These are phyloP conservation scores for Apostasia ramifera DNA, from an alignment of 106 monocot genomes.

Conservation along the genomic window DNA sequence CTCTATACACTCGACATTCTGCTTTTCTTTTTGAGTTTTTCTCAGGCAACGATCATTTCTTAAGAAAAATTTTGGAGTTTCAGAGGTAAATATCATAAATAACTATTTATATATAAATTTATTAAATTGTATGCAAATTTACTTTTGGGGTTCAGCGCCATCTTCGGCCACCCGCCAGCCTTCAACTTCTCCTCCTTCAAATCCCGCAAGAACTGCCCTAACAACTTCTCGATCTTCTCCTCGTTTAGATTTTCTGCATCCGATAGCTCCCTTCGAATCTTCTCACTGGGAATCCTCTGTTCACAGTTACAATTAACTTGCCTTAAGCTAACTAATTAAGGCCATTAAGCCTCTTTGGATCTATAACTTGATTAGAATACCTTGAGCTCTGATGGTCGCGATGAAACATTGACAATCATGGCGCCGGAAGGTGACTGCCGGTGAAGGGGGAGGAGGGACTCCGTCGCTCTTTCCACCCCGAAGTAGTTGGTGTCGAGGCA, in stretches of 20 bases:
- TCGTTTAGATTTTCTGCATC: conserved; percentile 24
- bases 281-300: conserved; percentile 40
- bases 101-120: too few species aligned
- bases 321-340: too few species aligned
- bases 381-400: conserved; percentile 51
- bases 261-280: conserved; percentile 16
- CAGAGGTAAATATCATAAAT: too few species aligned
- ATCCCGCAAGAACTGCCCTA: conserved; percentile 41
- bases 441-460: conserved; percentile 64
- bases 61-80: too few species aligned
- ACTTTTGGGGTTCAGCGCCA: conserved; percentile 35
- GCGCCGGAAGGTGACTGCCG: conserved; percentile 39
- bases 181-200: conserved; percentile 30
- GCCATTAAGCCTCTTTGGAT: too few species aligned
- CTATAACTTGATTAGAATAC: neutral
- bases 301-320: too few species aligned
- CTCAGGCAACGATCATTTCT: too few species aligned
- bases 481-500: too few species aligned
- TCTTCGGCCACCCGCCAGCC: conserved; percentile 46
- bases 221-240: conserved; percentile 28
- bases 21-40: too few species aligned
- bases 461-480: conserved; percentile 37
- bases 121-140: too few species aligned
- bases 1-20: too few species aligned
- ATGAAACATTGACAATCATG: conserved; percentile 27